Evolutionary conservation across 441 rosid genomes (phyloP), one percentile per base, ranked within the genome.

Genomic region (Viola pubescens): DNA sequence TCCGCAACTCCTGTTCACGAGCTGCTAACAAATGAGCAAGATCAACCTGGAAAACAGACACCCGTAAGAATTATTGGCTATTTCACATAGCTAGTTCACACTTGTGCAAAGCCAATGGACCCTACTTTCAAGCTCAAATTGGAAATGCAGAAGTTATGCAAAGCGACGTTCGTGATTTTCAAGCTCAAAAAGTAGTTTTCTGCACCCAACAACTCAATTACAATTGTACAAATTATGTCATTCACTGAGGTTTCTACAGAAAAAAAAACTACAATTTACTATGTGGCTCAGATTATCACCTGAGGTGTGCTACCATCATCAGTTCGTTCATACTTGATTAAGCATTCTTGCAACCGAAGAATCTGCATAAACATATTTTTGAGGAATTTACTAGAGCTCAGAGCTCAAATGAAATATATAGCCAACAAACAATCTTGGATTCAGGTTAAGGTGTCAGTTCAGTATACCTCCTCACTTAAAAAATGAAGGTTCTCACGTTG

Each of bases 401-500:
- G 56, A 49, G 7, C 45, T 13, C 12, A 39, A 34, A 54, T 7
- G 56, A 48, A 53, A 54, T 59, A 65, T 19, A 50, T 46, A 52
- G 55, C 56, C 55, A 63, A 62, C 52, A 65, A 61, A 39, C 37
- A 11, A 62, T 40, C n/a, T 34, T 53, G 16, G 38, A 53, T 1
- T 53, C 12, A 37, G 4, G 39, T 38, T 37, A 34, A 34, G 3
- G 6, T 37, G 56, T 26, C 34, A 53, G 56, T 10, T 53, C 3
- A 16, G 55, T 16, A 56, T 78, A 89, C 98, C 94, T 92, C 98
- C 78, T 89, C 97, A 52, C 95, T 88, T 64, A 91, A 76, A 73
- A 88, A 86, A 79, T 88, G 98, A 59, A 90, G 95, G 73, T 91
- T 91, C 73, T 91, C 98, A 9, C 96, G 95, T 75, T 91, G 98